Evolutionary conservation across 2,329 filamentous ascomycete species (phyloP), one percentile per base, ranked within the genome.

Genomic region (Scleromitrula shiraiana): DNA sequence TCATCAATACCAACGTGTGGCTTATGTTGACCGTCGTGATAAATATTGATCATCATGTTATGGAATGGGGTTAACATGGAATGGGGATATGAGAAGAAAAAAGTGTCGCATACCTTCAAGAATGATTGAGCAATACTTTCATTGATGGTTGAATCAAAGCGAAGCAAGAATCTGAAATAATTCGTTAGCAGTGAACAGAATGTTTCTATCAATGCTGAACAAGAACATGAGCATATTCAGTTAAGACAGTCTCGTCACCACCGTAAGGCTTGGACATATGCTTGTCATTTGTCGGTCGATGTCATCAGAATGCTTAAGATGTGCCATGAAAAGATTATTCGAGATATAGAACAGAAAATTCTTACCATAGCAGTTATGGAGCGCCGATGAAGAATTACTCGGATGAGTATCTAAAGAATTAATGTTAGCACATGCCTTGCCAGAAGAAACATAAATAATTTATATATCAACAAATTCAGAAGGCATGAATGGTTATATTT

Each of bases 11-110:
- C 71, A 70, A 67, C 60, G 53, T 68, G 71, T 77, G 72, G 77
- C 35, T 80, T 88, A 86, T 83, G 84, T 83, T 84, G 84, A 88
- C 84, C 84, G 84, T 88, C 84, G 84, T 88, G 84, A 87, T 81
- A 78, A 77, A 74, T 33, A 69, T 73, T 73, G 75, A 78, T 85
- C 82, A 85, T 85, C 81, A 83, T 82, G 55, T 69, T 66, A 75
- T 61, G 53, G 51, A 54, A 58, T n/a, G n/a, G n/a, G n/a, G n/a
- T n/a, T n/a, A n/a, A n/a, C n/a, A n/a, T n/a, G 53, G 45, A 38
- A 38, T 29, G 32, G 27, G 39, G 5, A 44, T 51, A 50, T 10
- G 40, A 24, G 8, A 26, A n/a, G 23, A 22, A 7, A 15, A 27
- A 22, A 20, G 39, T 36, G 7, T 5, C 27, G 47, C 57, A 41